phyloP scores from a whole-genome alignment of 306 rosid genomes.

The Glycyrrhiza uralensis region DNA sequence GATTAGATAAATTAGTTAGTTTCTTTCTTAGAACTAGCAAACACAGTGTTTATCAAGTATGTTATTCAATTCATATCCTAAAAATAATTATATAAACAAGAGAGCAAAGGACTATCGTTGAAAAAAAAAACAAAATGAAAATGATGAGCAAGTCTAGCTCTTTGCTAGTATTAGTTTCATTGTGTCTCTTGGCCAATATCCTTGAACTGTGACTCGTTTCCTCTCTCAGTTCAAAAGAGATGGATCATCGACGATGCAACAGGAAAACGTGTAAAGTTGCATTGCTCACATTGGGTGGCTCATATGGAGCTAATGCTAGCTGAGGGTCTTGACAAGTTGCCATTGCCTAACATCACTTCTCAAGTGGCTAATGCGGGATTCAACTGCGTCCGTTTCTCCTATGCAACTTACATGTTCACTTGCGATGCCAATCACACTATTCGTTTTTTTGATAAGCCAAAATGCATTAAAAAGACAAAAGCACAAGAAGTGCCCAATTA shows the following conservation, averaged over 20 bases:
- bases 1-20: too few species aligned
- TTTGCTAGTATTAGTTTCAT: not conserved
- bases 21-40: too few species aligned
- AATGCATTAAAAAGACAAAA: too few species aligned
- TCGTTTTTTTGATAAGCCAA: too few species aligned
- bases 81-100: too few species aligned
- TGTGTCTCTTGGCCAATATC: not conserved
- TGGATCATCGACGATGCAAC: conserved; percentile 42
- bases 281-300: conserved; percentile 36
- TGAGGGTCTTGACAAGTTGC: conserved; percentile 33
- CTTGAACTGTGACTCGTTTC: not conserved
- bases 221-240: conserved; percentile 37
- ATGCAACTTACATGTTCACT: conserved; percentile 41
- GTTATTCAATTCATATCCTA: too few species aligned
- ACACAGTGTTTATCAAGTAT: too few species aligned
- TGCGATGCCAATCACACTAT: not conserved
- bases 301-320: conserved; percentile 35
- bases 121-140: too few species aligned
- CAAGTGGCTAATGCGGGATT: not conserved
- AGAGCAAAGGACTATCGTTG: too few species aligned
- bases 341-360: conserved; percentile 12
- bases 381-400: conserved; percentile 46
- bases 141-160: not conserved
- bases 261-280: conserved; percentile 34
- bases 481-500: too few species aligned